Conservation (phyloP, 139 green algal species). For the Gonium pectorale region DNA sequence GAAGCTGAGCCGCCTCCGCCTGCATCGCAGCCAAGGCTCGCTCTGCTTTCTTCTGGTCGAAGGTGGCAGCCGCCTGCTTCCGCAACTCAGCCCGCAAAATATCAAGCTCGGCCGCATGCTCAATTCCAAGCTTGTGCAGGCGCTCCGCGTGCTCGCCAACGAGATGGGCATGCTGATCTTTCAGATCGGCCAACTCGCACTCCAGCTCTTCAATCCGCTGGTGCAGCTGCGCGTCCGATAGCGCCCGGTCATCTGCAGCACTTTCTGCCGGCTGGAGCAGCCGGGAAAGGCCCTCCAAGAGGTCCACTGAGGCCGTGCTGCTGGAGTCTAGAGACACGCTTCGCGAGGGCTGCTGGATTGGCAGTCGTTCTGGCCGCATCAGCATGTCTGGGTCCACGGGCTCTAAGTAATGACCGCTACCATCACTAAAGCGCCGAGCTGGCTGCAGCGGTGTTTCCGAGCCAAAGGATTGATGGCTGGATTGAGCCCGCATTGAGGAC, state of each 20-base stretch:
- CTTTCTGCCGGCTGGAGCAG: too few species aligned
- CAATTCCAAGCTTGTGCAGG: background rate
- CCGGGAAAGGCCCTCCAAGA: too few species aligned
- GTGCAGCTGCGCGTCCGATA: background rate
- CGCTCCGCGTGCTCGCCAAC: background rate
- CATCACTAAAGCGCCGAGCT: background rate
- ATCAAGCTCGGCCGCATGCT: background rate
- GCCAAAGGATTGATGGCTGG: background rate
- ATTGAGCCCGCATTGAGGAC: background rate
- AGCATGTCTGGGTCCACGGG: slow-evolving; percentile 22
- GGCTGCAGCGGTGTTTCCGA: slow-evolving; percentile 9
- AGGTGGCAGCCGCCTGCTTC: background rate
- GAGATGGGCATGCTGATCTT: background rate
- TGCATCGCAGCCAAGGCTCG: background rate
- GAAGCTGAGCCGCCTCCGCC: background rate
- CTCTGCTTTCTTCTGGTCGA: too few species aligned
- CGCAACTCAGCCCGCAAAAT: background rate
- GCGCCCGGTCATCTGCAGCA: background rate
- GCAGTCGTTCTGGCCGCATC: too few species aligned
- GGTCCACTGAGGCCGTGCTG: too few species aligned
- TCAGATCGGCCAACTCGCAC: background rate
- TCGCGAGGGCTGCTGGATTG: too few species aligned
- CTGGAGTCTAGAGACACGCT: too few species aligned
- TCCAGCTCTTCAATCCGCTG: background rate
- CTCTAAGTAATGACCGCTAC: slow-evolving; percentile 18